Evolutionary conservation across 345 rosid species (phyloP).

Genomic region (Hibiscus trionum): DNA sequence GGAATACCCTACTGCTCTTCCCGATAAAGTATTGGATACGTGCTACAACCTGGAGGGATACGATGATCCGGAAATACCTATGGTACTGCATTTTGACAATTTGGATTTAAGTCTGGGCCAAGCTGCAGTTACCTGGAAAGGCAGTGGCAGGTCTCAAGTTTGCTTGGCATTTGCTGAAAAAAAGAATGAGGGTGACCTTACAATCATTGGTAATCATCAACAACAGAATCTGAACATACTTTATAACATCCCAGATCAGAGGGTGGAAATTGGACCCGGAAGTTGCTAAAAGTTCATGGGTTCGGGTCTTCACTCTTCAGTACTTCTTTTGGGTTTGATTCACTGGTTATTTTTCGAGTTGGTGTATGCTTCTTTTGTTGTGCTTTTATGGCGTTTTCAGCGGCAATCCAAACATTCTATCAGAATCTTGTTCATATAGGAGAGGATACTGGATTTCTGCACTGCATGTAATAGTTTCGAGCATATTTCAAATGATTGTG

Average conservation of each 20-base stretch:
- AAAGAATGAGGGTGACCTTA: not conserved
- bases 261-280: conserved; percentile 14
- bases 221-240: conserved; percentile 10
- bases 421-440: no score
- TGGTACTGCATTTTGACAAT: conserved; percentile 22
- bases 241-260: not conserved
- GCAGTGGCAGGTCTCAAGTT: conserved; percentile 7
- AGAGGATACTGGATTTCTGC: no score
- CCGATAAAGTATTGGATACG: not conserved
- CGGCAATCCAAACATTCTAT: no score
- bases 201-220: conserved; percentile 25
- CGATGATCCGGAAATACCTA: not conserved
- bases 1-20: not conserved
- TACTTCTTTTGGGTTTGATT: no score
- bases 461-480: no score
- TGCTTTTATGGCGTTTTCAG: no score
- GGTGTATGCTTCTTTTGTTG: no score
- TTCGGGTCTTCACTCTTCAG: no score
- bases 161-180: conserved; percentile 28
- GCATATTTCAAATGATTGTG: no score
- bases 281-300: conserved; percentile 4
- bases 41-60: conserved; percentile 22
- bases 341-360: no score
- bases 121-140: conserved; percentile 7
- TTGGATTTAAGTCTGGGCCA: conserved; percentile 18